Base-by-base conservation (phyloP, 805 yeast genomes). In the Brettanomyces anomalus region DNA sequence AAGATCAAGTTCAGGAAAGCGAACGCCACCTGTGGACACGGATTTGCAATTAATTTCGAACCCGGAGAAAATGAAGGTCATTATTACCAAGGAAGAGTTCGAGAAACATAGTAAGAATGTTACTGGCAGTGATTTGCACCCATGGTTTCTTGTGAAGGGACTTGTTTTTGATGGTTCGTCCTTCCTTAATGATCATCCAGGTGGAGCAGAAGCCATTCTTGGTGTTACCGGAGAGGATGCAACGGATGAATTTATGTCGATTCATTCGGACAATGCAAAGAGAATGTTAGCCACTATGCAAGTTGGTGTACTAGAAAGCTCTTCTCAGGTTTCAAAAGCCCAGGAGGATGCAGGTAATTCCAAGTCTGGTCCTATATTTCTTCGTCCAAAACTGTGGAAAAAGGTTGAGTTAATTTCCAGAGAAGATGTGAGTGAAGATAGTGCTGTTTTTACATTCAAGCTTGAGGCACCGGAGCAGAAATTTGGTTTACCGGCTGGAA, bases 401-500 rank as follows among this genome's bases (percentile, higher is more conserved):
- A 43, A 39, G 33, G 47, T 53, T 5, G 46, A 44, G 5, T 47
- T 61, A n/a, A 33, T 48, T 13, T 44, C 45, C 33, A 57, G 51
- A 33, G 51, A 47, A 28, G 45, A 46, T 6, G 47, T 62, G 6
- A 60, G 65, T 3, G 52, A 45, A 15, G 65, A 62, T 40, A 45
- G 59, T 2, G 44, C 65, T 17, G 44, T 61, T n/a, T 60, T 61
- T 45, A 50, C 46, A 33, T 57, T 62, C 39, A 52, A 41, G 4
- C 49, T 62, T 7, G 61, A 61, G 24, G 57, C 58, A 38, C 41
- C 51, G 5, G 57, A 58, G 13, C 67, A 62, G 43, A 49, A 55
- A 1, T 49, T 60, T 4, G 67, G 67, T 2, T 46, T 62, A 3
- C 58, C 60, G 2, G 61, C 60, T 4, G 66, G 67, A 14, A 55